These are phyloP conservation scores for Phlyctochytrium bullatum DNA, from an alignment of 192 early-diverging fungal genomes.

Conservation along the genomic window DNA sequence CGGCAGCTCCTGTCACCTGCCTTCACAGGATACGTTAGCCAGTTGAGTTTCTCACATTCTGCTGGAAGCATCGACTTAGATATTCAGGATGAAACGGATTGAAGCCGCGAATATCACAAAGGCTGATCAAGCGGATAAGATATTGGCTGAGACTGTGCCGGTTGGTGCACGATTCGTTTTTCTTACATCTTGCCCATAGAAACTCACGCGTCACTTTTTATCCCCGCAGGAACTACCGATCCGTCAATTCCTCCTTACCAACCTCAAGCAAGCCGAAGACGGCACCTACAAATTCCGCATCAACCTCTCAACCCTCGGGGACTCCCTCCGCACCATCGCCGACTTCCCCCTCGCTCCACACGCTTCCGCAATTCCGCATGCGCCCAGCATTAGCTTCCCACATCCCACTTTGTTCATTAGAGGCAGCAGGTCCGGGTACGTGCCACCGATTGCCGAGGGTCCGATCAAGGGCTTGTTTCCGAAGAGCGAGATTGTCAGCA, in stretches of 20 bases:
- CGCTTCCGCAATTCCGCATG: conserved; percentile 38
- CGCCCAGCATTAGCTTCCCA: conserved; percentile 40
- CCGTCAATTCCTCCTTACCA: conserved; percentile 82
- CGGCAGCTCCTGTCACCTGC: conserved; percentile 15
- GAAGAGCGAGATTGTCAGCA: conserved; percentile 51
- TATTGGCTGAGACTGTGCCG: conserved; percentile 31
- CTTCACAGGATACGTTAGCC: conserved; percentile 27
- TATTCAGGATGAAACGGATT: conserved; percentile 38
- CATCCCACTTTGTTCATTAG: conserved; percentile 78
- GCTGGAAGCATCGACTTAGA: background rate
- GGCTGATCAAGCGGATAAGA: conserved; percentile 37
- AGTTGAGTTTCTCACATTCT: background rate
- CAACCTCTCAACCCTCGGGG: conserved; percentile 67
- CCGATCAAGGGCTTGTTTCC: conserved; percentile 74
- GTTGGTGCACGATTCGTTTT: conserved; percentile 13
- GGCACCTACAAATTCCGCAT: conserved; percentile 63
- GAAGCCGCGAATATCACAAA: conserved; percentile 22
- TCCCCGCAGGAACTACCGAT: conserved; percentile 29
- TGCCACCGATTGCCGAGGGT: conserved; percentile 50
- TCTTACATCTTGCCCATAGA: background rate
- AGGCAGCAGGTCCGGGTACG: conserved; percentile 69
- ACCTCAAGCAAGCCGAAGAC: conserved; percentile 64
- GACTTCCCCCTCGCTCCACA: conserved; percentile 34
- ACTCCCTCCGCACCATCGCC: conserved; percentile 22
- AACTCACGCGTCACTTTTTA: background rate